These are phyloP conservation scores for Lactarius psammicola DNA, from an alignment of 768 basidiomycete genomes.

Conservation along the genomic window DNA sequence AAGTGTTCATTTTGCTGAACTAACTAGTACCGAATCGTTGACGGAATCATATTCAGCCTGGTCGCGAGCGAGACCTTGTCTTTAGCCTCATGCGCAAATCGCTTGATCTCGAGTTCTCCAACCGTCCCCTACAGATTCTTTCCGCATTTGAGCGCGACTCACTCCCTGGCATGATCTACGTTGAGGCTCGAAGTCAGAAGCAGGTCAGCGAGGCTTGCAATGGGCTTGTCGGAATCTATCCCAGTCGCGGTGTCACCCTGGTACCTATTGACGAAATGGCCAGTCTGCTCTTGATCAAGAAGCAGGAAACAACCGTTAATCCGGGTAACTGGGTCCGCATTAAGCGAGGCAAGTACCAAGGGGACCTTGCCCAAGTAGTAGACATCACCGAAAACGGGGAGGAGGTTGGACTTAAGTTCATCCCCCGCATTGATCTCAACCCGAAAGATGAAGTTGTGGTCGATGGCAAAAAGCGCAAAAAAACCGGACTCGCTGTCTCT, in stretches of 20 bases:
- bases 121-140: conserved; percentile 77
- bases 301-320: conserved; percentile 80
- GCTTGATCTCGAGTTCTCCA: conserved; percentile 76
- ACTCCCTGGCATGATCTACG: conserved; percentile 92
- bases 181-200: conserved; percentile 87
- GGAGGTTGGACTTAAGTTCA: conserved; percentile 87
- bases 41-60: conserved; percentile 51
- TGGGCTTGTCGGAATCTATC: conserved; percentile 92
- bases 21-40: neutral
- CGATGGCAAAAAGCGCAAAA: conserved; percentile 78
- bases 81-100: conserved; percentile 95
- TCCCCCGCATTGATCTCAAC: conserved; percentile 96
- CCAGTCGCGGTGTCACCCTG: conserved; percentile 73
- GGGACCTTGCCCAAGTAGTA: conserved; percentile 93
- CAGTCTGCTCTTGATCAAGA: conserved; percentile 91
- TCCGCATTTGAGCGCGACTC: conserved; percentile 97
- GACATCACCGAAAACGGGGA: conserved; percentile 93
- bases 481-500: conserved; percentile 46
- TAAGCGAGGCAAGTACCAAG: conserved; percentile 88
- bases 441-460: conserved; percentile 76
- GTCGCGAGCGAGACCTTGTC: conserved; percentile 89
- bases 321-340: conserved; percentile 95
- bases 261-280: conserved; percentile 99
- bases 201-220: conserved; percentile 82
- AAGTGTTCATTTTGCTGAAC: conserved; percentile 28